Base-by-base conservation (phyloP, 2,329 filamentous ascomycete species). In the Trichoderma lentiforme region DNA sequence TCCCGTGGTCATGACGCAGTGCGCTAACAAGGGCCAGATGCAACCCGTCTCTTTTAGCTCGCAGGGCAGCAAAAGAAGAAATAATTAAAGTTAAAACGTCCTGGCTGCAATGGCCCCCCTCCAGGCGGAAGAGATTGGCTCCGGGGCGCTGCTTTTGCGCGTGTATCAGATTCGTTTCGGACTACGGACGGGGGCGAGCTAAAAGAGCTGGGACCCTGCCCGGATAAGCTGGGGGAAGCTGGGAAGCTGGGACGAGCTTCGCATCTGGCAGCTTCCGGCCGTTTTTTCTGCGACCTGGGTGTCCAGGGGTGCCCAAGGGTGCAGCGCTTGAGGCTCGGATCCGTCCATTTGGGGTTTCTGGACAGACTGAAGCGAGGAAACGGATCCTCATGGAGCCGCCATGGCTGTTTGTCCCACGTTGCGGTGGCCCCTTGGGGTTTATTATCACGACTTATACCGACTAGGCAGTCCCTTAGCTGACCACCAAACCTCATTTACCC, bases 91-190 rank as follows among this genome's bases (percentile, higher is more conserved):
- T 62, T 62, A 53, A 72, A 60, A 72, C 34, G 39, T 14, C 28
- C 47, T 34, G 67, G 67, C 39, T 36, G 57, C 43, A 61, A 21
- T 63, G 39, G 26, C 32, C 43, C 68, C 57, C 53, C 68, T 56
- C 28, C 6, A 56, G 32, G 68, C 68, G 68, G 68, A 71, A 64
- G 58, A 64, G 61, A 71, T 64, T 64, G 47, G 32, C 68, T 71
- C 68, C 68, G 68, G 26, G 63, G 51, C 58, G 47, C 68, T 64
- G 69, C 53, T 47, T 61, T 61, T 58, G 53, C 62, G 36, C 62
- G 51, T 68, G 74, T 74, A 63, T 75, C 74, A 74, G 51, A 47
- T 73, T 64, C 30, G 74, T 75, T 75, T 73, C 71, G 73, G 53
- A 67, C 62, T 62, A 51, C 39, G 56, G 53, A 47, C 51, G 43